Base-by-base conservation (phyloP, 768 basidiomycete species). In the Suillus weaverae region DNA sequence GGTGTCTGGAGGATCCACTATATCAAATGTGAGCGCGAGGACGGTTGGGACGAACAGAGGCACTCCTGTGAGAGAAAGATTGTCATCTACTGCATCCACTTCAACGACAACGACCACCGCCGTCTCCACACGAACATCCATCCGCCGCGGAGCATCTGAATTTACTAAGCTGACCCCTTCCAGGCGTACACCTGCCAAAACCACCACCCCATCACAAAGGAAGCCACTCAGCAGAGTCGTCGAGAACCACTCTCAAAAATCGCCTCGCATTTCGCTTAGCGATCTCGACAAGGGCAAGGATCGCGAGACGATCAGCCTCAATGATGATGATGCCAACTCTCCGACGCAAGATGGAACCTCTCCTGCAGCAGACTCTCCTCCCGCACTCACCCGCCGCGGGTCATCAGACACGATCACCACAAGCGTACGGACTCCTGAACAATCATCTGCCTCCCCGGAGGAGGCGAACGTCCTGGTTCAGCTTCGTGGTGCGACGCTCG, bases 401-500 rank as follows among this genome's bases (percentile, higher is more conserved):
- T 75, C 73, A 59, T 62, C 63, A 26, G 75, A 77, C 26, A 76
- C 75, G 35, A 63, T 73, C 44, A 71, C 76, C 60, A 67, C 70
- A 39, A 35, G 67, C 50, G 36, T 72, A 50, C 69, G 46, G 43
- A 72, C 60, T 41, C 67, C 66, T 5, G 72, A 63, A 43, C 71
- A 74, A 46, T 71, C 69, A 3, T 69, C 76, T 22, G 68, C 76
- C 48, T 67, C 67, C 8, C 70, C 68, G 5, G 43, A 68, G 20
- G 66, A 66, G 5, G 77, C 69, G 4, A 66, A 66, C 10, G 59
- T 67, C 4, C 59, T 66, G 6, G 36, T 60, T 3, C 43, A 72
- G 6, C 85, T 86, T 13, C 80, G 80, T 22, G 93, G 94, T 1
- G 87, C 89, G 3, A 91, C 88, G 13, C 85, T 96, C 41, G 89